These are phyloP conservation scores for Takakia lepidozioides DNA, from an alignment of 225 moss, liverwort and hornwort species.

Conservation along the genomic window DNA sequence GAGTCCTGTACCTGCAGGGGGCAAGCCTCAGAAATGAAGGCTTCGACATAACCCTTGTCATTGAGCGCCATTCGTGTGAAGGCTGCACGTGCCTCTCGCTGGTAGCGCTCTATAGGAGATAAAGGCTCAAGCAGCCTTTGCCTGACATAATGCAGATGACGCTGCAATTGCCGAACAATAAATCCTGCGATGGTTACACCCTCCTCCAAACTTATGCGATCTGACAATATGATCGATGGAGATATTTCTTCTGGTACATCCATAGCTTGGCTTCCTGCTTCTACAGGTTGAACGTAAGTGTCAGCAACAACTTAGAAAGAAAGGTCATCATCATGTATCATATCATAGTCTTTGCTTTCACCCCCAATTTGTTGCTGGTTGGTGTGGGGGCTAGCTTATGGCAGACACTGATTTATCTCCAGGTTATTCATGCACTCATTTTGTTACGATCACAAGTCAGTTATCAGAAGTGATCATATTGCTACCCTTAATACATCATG, in stretches of 20 bases:
- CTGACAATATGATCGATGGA: slow-evolving; percentile 2
- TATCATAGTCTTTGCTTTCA: too few relatives aligned
- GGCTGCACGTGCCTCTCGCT: slow-evolving; percentile 18
- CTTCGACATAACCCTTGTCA: slow-evolving; percentile 15
- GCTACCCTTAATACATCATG: too few relatives aligned
- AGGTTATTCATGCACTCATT: too few relatives aligned
- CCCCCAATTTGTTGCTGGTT: too few relatives aligned
- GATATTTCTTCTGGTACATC: background rate
- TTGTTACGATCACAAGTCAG: too few relatives aligned
- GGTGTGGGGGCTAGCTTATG: too few relatives aligned
- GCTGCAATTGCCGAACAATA: slow-evolving; percentile 15
- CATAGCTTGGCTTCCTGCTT: background rate
- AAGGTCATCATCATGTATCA: too few relatives aligned
- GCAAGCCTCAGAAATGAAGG: slow-evolving; percentile 32
- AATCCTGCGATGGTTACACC: slow-evolving; percentile 6
- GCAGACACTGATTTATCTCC: too few relatives aligned
- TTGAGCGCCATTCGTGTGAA: slow-evolving; percentile 11
- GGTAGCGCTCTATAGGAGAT: slow-evolving; percentile 19
- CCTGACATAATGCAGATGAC: slow-evolving; percentile 11
- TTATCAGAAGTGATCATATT: too few relatives aligned
- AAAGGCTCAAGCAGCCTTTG: slow-evolving; percentile 16
- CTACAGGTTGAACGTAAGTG: background rate
- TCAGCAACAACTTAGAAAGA: too few relatives aligned
- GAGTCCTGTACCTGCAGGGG: slow-evolving; percentile 32
- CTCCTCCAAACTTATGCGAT: slow-evolving; percentile 10